Evolutionary conservation across 2,329 filamentous ascomycete genomes (phyloP), one percentile per base, ranked within the genome.

Genomic region (Cladosporium sp.): DNA sequence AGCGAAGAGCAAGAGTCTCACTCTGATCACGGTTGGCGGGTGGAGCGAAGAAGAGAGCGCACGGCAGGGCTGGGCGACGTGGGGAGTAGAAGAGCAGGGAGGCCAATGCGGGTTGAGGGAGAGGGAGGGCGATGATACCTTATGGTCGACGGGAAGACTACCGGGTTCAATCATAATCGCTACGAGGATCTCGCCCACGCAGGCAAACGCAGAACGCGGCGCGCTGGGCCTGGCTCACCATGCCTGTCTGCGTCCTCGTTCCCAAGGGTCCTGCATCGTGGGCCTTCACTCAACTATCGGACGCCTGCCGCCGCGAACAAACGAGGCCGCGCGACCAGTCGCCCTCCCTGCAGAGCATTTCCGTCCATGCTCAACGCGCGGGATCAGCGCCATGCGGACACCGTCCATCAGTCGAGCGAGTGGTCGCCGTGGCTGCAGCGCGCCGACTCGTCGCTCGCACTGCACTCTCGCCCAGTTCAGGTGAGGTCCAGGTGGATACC

Each of bases 21-120:
- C 42, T 47, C 34, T n/a, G 30, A 51, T 19, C 42, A 17, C 20
- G 17, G 51, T n/a, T 37, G 19, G 38, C 20, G 54, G 14, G 54
- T 49, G 42, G 42, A 47, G 40, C 12, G 22, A 7, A 49, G 54
- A 11, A 40, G 36, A 39, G 34, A 39, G 40, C 25, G 8, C 30
- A 34, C 30, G 20, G 30, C 20, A 37, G 40, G 54, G 54, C 40
- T 56, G 42, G 54, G 30, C 28, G 30, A 30, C 42, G 54, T 56
- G 54, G 42, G 54, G 54, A 56, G 54, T 39, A 47, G 52, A 55
- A 58, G 45, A n/a, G 15, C 36, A 42, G 15, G 47, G 55, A 58
- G 55, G 55, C 42, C 55, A 57, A 57, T 39, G 55, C 55, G 55
- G 37, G 22, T 38, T 19, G 55, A 30, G 39, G 28, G 47, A 30